Conservation (phyloP, 257 asterid species). For the Przewalskia tangutica region DNA sequence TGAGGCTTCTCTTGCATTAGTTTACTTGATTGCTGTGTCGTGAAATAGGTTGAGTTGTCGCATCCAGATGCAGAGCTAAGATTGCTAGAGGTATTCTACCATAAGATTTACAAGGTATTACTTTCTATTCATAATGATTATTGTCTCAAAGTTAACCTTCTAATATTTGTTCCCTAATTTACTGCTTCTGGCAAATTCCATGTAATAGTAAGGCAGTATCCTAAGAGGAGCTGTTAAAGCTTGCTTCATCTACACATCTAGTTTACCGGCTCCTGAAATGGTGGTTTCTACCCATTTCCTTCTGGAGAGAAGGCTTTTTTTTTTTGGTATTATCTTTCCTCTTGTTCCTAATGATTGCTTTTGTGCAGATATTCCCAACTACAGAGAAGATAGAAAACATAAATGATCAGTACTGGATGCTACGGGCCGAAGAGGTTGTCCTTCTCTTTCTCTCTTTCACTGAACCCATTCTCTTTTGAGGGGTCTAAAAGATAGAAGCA, state of each 20-base stretch:
- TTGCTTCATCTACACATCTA: not conserved
- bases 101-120: slow-evolving; percentile 39
- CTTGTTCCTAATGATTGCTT: not conserved
- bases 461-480: not conserved
- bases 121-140: not conserved
- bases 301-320: not conserved
- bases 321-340: not conserved
- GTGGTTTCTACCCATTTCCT: not conserved
- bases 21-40: not conserved
- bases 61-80: slow-evolving; percentile 38
- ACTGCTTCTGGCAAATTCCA: not conserved
- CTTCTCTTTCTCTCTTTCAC: not conserved
- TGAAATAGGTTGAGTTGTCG: slow-evolving; percentile 36
- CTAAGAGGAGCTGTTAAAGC: not conserved
- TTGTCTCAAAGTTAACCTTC: not conserved
- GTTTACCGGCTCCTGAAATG: not conserved
- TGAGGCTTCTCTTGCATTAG: not conserved
- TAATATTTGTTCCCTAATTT: not conserved
- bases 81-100: slow-evolving; percentile 35
- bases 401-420: not conserved
- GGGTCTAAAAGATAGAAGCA: not conserved
- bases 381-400: not conserved
- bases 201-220: not conserved
- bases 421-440: slow-evolving; percentile 2
- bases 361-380: not conserved